Evolutionary conservation across 345 rosid species (phyloP).

Genomic region (Brassica nigra): DNA sequence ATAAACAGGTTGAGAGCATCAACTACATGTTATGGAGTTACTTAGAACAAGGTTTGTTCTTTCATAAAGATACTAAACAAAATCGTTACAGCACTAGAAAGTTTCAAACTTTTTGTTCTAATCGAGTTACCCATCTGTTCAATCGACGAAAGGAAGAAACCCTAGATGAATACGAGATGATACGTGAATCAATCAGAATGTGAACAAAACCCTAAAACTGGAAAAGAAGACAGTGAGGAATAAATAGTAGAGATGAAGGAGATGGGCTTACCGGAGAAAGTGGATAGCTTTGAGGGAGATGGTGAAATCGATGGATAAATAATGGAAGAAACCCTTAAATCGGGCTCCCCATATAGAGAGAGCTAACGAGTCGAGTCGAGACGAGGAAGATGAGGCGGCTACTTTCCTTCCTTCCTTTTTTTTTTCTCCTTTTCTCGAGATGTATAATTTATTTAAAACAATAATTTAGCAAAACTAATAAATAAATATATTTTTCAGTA

Average conservation of each 20-base stretch:
- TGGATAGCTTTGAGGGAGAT: neutral
- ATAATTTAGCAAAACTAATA: conserved; percentile 2
- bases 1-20: too few relatives aligned
- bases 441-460: neutral
- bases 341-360: conserved; percentile 25
- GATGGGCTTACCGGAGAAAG: conserved; percentile 11
- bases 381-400: conserved; percentile 40
- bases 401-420: neutral
- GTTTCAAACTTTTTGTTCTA: neutral
- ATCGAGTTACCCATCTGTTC: neutral
- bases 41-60: neutral
- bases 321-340: conserved; percentile 30
- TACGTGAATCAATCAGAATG: neutral
- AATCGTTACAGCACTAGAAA: neutral
- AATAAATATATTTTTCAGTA: neutral
- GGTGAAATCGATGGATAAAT: neutral
- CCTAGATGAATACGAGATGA: conserved; percentile 8
- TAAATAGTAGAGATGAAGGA: neutral
- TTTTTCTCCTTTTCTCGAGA: neutral
- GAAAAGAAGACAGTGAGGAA: neutral
- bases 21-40: neutral
- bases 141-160: neutral
- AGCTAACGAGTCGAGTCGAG: neutral
- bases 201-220: conserved; percentile 1
- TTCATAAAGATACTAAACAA: neutral